These are phyloP conservation scores for Rhizopogon roseolus DNA, from an alignment of 768 basidiomycete species.

Conservation along the genomic window DNA sequence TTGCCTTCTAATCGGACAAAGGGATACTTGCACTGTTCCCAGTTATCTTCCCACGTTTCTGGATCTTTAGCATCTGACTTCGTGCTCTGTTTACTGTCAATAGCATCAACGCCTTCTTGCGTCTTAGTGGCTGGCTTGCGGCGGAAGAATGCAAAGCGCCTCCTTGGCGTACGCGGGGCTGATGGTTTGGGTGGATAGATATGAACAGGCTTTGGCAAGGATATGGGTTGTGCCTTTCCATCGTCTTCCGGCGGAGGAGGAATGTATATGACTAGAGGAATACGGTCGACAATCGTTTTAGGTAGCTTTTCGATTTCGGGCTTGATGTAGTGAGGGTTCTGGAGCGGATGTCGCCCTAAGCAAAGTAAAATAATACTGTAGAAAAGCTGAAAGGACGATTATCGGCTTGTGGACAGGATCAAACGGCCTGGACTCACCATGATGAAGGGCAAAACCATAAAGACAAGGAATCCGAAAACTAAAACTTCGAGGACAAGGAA, in stretches of 20 bases:
- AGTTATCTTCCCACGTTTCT: conserved; percentile 70
- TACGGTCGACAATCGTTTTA: conserved; percentile 66
- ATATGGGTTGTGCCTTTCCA: conserved; percentile 25
- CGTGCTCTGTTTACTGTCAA: conserved; percentile 9
- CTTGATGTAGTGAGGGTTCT: conserved; percentile 67
- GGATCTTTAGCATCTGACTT: conserved; percentile 23
- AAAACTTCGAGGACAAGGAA: conserved; percentile 69
- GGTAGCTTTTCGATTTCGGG: conserved; percentile 77
- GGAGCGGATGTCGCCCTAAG: conserved; percentile 75
- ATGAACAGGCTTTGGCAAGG: conserved; percentile 47
- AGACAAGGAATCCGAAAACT: conserved; percentile 69
- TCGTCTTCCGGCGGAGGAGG: conserved; percentile 63
- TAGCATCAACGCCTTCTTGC: conserved; percentile 8
- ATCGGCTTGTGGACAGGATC: conserved; percentile 3
- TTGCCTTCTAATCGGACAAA: conserved; percentile 81
- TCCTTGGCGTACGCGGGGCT: conserved; percentile 27
- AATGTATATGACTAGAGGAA: conserved; percentile 83
- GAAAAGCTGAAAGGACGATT: conserved; percentile 43
- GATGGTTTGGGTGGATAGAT: conserved; percentile 57
- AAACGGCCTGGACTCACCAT: conserved; percentile 49
- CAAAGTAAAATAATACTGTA: conserved; percentile 79
- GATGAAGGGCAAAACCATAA: conserved; percentile 73
- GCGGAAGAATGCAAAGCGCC: conserved; percentile 52
- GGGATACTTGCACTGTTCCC: conserved; percentile 74
- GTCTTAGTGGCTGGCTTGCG: conserved; percentile 19